A percentile compares a stretch with the other conserved stretches of the same genome.
These are phyloP conservation scores for Saposhnikovia divaricata DNA, from an alignment of 129 eudicot species.

Conservation along the genomic window DNA sequence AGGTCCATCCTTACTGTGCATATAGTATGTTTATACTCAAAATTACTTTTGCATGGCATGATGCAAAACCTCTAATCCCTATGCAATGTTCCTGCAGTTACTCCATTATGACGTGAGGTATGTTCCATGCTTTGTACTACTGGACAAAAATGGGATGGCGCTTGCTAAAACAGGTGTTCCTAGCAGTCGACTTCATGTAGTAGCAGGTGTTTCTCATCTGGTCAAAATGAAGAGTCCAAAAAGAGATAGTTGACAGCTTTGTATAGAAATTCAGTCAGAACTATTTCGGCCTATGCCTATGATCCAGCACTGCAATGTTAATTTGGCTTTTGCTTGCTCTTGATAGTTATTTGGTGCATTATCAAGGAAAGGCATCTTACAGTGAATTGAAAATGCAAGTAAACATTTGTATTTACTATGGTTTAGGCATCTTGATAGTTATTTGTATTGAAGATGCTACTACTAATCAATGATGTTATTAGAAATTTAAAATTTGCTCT, in stretches of 20 bases:
- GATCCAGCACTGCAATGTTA: neutral
- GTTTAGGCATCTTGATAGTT: too few relatives aligned
- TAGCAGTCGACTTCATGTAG: constrained; percentile 68
- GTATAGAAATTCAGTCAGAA: neutral
- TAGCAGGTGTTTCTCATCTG: constrained; percentile 93
- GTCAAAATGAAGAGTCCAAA: constrained; percentile 53
- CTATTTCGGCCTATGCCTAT: neutral
- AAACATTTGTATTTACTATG: neutral
- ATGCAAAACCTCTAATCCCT: constrained; percentile 4
- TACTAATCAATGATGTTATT: too few relatives aligned
- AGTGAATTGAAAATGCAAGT: neutral
- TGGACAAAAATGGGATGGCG: constrained; percentile 78
- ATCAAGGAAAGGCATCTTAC: neutral
- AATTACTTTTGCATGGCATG: neutral
- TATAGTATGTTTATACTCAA: neutral
- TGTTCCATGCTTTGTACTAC: constrained; percentile 88
- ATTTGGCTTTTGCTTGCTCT: neutral
- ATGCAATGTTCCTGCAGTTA: constrained; percentile 49
- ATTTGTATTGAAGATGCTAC: too few relatives aligned
- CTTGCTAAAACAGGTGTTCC: constrained; percentile 93
- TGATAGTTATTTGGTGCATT: neutral
- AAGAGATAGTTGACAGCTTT: constrained; percentile 9
- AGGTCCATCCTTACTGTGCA: too few relatives aligned
- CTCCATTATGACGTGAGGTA: constrained; percentile 86
- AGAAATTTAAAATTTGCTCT: too few relatives aligned